Conservation (phyloP, 352 stramenopile genomes). For the Phytophthora cajani region DNA sequence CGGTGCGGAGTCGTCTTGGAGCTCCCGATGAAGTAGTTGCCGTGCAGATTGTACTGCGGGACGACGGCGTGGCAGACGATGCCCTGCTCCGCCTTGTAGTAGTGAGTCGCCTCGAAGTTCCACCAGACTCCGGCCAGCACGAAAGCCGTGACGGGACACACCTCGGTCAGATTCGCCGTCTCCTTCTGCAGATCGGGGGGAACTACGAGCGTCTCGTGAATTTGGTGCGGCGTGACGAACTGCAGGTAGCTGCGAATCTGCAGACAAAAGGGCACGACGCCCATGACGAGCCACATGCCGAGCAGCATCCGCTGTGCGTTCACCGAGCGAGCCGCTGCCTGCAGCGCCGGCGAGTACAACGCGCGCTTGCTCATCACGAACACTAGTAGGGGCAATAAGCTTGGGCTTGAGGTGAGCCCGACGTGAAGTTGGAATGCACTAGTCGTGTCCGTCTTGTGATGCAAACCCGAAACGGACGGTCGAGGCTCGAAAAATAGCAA, state of each 20-base stretch:
- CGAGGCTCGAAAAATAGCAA: neutral
- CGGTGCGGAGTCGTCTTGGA: neutral
- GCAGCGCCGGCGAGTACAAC: neutral
- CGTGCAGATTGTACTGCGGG: slow-evolving; percentile 37
- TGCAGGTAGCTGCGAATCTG: slow-evolving; percentile 32
- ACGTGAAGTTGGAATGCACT: neutral
- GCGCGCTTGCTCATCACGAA: neutral
- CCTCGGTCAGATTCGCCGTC: slow-evolving; percentile 9
- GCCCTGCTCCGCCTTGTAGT: slow-evolving; percentile 12
- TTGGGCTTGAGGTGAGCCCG: neutral
- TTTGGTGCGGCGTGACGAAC: slow-evolving; percentile 28
- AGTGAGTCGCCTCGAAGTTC: slow-evolving; percentile 28
- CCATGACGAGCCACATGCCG: slow-evolving; percentile 17
- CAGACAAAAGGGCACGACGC: slow-evolving; percentile 19
- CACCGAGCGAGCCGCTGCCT: neutral
- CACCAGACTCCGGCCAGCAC: slow-evolving; percentile 27
- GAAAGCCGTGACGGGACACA: slow-evolving; percentile 5
- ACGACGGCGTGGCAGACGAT: slow-evolving; percentile 30
- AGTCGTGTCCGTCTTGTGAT: neutral
- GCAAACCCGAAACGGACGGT: neutral
- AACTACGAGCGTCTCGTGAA: slow-evolving; percentile 14
- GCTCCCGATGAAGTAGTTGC: slow-evolving; percentile 27
- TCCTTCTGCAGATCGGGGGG: slow-evolving; percentile 1
- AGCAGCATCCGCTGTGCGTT: slow-evolving; percentile 14
- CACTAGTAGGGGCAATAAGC: neutral